A percentile compares a stretch with the other conserved stretches of the same genome.
Conservation (phyloP, 352 stramenopile genomes). For the Pythium folliculosum region DNA sequence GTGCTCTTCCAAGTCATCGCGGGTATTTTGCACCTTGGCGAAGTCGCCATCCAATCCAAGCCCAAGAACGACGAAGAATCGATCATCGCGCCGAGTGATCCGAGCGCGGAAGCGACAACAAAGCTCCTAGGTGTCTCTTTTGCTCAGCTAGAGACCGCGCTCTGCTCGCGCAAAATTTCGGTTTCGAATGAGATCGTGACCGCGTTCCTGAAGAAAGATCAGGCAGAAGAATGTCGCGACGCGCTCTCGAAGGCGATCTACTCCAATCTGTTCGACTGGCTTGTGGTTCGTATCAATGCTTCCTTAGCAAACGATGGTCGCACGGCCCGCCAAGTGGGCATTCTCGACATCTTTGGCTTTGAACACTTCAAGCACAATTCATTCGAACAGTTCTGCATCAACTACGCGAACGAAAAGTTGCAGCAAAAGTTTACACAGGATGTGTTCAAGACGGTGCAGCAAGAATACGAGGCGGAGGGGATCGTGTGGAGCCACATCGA, state of each 20-base stretch:
- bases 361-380: conserved; percentile 94
- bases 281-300: conserved; percentile 89
- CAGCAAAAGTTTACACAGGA: conserved; percentile 93
- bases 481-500: conserved; percentile 95
- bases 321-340: conserved; percentile 75
- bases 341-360: conserved; percentile 95
- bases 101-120: conserved; percentile 41
- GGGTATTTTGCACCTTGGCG: conserved; percentile 96
- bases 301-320: conserved; percentile 66
- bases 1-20: conserved; percentile 77
- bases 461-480: conserved; percentile 88
- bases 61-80: conserved; percentile 71
- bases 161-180: conserved; percentile 69
- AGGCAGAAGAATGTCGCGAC: conserved; percentile 91
- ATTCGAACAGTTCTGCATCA: conserved; percentile 95
- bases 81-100: conserved; percentile 40
- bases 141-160: conserved; percentile 56
- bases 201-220: conserved; percentile 78
- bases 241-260: conserved; percentile 96
- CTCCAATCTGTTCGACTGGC: conserved; percentile 95
- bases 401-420: conserved; percentile 92
- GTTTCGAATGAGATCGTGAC: conserved; percentile 73
- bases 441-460: conserved; percentile 88
- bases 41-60: conserved; percentile 90
- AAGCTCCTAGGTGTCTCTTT: conserved; percentile 57